phyloP scores from a whole-genome alignment of 805 yeast genomes.

The Metschnikowia matae region DNA sequence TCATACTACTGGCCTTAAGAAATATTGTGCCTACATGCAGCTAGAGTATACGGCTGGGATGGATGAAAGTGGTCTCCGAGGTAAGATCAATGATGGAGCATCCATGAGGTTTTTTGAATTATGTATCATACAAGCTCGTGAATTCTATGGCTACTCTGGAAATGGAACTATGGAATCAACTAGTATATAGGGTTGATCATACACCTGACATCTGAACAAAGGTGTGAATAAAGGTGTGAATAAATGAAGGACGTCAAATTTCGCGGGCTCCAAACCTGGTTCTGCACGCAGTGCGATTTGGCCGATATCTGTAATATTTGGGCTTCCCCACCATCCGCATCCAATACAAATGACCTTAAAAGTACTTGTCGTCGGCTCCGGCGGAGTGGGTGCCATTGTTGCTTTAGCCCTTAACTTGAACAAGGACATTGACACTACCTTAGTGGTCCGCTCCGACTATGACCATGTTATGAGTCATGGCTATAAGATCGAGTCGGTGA shows the following conservation, averaged over 20 bases:
- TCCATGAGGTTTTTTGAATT: constrained; percentile 73
- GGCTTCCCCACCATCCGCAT: background rate
- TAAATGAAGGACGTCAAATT: no score
- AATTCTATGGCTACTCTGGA: constrained; percentile 28
- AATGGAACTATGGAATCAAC: constrained; percentile 15
- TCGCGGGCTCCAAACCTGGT: background rate
- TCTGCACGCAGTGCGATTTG: background rate
- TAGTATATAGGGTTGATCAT: background rate
- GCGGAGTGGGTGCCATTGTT: constrained; percentile 20
- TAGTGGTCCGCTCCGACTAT: constrained; percentile 18
- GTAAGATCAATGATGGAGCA: constrained; percentile 52
- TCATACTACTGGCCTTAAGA: constrained; percentile 30
- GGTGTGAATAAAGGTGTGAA: background rate
- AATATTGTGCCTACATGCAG: constrained; percentile 25
- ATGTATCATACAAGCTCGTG: constrained; percentile 58
- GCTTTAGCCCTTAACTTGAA: constrained; percentile 14
- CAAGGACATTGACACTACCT: constrained; percentile 13
- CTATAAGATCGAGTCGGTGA: constrained; percentile 14
- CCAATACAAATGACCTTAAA: constrained; percentile 6
- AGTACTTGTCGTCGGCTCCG: constrained; percentile 19
- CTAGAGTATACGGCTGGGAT: constrained; percentile 8
- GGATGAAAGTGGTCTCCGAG: constrained; percentile 17
- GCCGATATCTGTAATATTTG: background rate
- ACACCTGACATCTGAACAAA: no score
- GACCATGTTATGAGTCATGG: constrained; percentile 13